Conservation (phyloP, 495 filamentous ascomycete species). For the Aspergillus sclerotioniger region DNA sequence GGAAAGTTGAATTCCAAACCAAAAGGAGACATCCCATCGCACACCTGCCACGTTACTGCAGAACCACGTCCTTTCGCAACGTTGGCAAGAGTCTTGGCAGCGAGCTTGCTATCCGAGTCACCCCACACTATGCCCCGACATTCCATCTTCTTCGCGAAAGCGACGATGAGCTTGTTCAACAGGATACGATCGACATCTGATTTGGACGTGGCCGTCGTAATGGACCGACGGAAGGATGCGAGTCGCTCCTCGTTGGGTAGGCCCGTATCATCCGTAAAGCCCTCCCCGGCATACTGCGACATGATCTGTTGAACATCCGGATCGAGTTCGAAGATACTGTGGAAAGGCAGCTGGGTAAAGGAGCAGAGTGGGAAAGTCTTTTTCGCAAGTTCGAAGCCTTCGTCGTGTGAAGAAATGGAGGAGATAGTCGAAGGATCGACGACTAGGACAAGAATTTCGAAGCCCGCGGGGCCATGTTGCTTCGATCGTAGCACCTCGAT, state of each 20-base stretch:
- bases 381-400: constrained; percentile 37
- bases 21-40: constrained; percentile 66
- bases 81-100: constrained; percentile 79
- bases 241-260: constrained; percentile 45
- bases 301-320: constrained; percentile 31
- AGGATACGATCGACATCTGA: constrained; percentile 70
- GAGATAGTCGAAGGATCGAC: constrained; percentile 55
- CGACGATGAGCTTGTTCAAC: constrained; percentile 65
- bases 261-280: constrained; percentile 29
- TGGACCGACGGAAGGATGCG: constrained; percentile 49
- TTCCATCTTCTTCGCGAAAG: constrained; percentile 53
- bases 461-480: constrained; percentile 56
- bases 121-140: constrained; percentile 77
- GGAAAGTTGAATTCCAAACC: constrained; percentile 65
- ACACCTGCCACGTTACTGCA: constrained; percentile 74
- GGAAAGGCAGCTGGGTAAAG: constrained; percentile 54
- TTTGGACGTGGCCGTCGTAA: constrained; percentile 70
- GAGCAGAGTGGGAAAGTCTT: constrained; percentile 58
- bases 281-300: constrained; percentile 25
- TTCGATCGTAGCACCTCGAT: constrained; percentile 56
- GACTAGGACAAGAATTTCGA: constrained; percentile 64
- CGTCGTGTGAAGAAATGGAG: constrained; percentile 20
- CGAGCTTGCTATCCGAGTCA: constrained; percentile 81
- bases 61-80: constrained; percentile 89
- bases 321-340: constrained; percentile 53